Base-by-base conservation (phyloP, 75 land plant genomes). In the Chamaecyparis obtusa region DNA sequence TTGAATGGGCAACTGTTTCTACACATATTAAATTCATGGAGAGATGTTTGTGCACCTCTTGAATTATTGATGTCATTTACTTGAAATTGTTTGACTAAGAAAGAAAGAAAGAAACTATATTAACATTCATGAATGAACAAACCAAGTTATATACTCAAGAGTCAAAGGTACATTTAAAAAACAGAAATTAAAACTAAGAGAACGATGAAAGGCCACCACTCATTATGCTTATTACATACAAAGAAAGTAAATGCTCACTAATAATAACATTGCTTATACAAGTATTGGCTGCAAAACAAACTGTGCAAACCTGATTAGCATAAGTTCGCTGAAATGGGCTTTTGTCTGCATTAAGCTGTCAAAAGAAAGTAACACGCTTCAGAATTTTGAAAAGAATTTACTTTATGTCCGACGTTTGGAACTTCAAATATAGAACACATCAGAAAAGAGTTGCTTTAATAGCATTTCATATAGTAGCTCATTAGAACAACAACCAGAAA, bases 321-420 rank as follows among this genome's bases (percentile, higher is more conserved):
- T 92, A 93, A 72, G 91, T 93, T 44, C 94, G 91, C 83, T 93
- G 94, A 86, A 92, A 92, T 54, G 94, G 94, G 55, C 94, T 93
- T 86, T 93, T 93, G 30, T 90, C 93, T 57, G 94, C 91, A 87
- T 93, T 93, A 16, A 93, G 88, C 94, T 93, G 94, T 84, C 87
- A 88, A 60, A 78, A 79, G 35, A 83, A 48, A 49, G 83, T 49
- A 44, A 36, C 11, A 32, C 30, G 3, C 32, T 24, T 46, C 46
- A 81, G 15, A 44, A 81, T 81, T 32, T 51, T 81, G 33, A n/a
- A 46, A 81, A 81, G 3, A 46, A 5, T 10, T n/a, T 9, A 27
- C 30, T 44, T 24, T 46, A 10, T 46, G 48, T 46, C 83, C 11
- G 33, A 81, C 32, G 30, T n/a, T 81, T 46, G 33, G 32, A 11